These are phyloP conservation scores for Wickerhamiella cacticola DNA, from an alignment of 805 yeast genomes.

Conservation along the genomic window DNA sequence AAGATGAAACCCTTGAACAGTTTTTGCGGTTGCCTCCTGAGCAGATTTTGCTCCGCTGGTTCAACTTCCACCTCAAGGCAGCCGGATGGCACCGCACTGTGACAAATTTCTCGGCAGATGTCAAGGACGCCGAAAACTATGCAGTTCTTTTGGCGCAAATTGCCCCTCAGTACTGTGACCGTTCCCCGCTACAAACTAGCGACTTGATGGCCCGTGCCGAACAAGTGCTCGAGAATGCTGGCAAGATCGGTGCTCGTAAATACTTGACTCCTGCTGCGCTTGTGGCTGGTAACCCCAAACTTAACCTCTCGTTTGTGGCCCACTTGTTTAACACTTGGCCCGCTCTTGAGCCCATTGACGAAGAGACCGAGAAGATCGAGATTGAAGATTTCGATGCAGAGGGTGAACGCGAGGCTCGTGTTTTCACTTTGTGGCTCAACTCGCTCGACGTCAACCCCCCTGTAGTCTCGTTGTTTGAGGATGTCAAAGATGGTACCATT, in stretches of 20 bases:
- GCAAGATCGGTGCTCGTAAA: slow-evolving; percentile 81
- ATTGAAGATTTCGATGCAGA: slow-evolving; percentile 98
- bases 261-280: slow-evolving; percentile 87
- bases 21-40: slow-evolving; percentile 95
- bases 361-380: slow-evolving; percentile 77
- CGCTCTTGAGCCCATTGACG: slow-evolving; percentile 86
- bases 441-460: slow-evolving; percentile 94
- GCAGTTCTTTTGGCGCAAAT: slow-evolving; percentile 81
- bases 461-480: slow-evolving; percentile 82
- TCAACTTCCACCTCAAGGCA: slow-evolving; percentile 87
- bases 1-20: slow-evolving; percentile 94
- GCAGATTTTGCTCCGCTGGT: slow-evolving; percentile 93
- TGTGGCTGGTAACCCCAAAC: slow-evolving; percentile 91
- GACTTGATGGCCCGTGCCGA: slow-evolving; percentile 78
- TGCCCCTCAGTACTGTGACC: slow-evolving; percentile 71
- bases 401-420: slow-evolving; percentile 98
- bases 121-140: slow-evolving; percentile 90
- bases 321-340: slow-evolving; percentile 94
- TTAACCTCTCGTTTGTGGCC: slow-evolving; percentile 94
- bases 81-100: slow-evolving; percentile 86
- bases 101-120: slow-evolving; percentile 72
- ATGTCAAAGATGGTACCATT: slow-evolving; percentile 82
- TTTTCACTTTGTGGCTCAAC: slow-evolving; percentile 93
- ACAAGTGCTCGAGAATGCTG: slow-evolving; percentile 75
- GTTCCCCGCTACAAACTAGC: slow-evolving; percentile 63